Percentiles rank a stretch among this genome's conserved stretches.
These are phyloP conservation scores for Crucibulum laeve DNA, from an alignment of 768 basidiomycete genomes.

Conservation along the genomic window DNA sequence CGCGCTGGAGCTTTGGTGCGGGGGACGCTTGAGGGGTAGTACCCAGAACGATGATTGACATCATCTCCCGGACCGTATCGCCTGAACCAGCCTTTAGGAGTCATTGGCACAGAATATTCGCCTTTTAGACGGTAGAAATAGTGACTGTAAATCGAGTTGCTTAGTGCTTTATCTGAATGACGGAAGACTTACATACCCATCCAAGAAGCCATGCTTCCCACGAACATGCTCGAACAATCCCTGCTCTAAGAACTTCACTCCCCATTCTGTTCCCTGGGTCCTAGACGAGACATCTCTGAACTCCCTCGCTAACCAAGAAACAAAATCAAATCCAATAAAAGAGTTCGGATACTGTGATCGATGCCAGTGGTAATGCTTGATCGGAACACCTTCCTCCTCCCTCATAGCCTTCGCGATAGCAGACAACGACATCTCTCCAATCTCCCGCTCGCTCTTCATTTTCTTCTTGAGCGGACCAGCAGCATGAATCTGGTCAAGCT, in stretches of 20 bases:
- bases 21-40: constrained; percentile 30
- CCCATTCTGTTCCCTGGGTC: constrained; percentile 78
- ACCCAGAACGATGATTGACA: constrained; percentile 20
- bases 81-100: constrained; percentile 73
- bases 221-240: constrained; percentile 85
- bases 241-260: constrained; percentile 68
- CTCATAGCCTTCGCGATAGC: constrained; percentile 81
- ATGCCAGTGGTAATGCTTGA: constrained; percentile 87
- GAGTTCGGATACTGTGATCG: constrained; percentile 66
- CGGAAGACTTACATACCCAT: constrained; percentile 56
- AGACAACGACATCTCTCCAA: constrained; percentile 57
- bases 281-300: constrained; percentile 85
- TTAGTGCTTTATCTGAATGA: neutral
- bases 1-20: constrained; percentile 34
- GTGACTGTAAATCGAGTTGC: constrained; percentile 25
- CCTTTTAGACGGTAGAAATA: constrained; percentile 85
- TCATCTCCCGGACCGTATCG: constrained; percentile 48
- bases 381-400: constrained; percentile 78
- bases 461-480: constrained; percentile 75
- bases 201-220: constrained; percentile 77
- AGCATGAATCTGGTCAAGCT: constrained; percentile 77
- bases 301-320: constrained; percentile 89
- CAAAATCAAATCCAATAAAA: constrained; percentile 87
- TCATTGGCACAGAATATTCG: constrained; percentile 68
- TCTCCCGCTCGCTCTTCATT: constrained; percentile 72